Evolutionary conservation across 371 early-diverging fungal genomes (phyloP).

Genomic region (Mucor irregularis): DNA sequence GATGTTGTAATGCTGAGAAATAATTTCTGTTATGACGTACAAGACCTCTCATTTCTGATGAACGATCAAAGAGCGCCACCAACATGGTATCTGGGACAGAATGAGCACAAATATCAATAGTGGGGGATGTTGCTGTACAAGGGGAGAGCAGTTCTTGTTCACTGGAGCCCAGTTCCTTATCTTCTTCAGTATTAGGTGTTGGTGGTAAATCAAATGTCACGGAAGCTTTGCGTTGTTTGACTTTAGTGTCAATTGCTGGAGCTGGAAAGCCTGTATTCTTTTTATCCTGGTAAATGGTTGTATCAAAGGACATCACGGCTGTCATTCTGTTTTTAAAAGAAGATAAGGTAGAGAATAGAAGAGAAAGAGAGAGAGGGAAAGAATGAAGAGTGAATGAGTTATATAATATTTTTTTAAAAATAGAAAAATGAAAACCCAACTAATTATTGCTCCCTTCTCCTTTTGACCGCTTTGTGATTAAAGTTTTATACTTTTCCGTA

Average conservation of each 20-base stretch:
- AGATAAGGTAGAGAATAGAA: neutral
- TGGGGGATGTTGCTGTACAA: constrained; percentile 18
- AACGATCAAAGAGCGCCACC: constrained; percentile 45
- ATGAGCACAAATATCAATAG: constrained; percentile 43
- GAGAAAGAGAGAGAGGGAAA: neutral
- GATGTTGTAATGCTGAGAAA: constrained; percentile 29
- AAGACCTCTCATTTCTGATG: constrained; percentile 46
- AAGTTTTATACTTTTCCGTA: constrained; percentile 11
- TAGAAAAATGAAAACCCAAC: neutral
- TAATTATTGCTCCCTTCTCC: too few species aligned
- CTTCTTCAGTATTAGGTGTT: neutral
- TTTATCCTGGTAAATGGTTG: too few species aligned
- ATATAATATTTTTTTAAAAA: neutral
- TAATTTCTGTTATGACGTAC: constrained; percentile 35
- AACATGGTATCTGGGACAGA: constrained; percentile 43
- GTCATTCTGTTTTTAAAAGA: neutral
- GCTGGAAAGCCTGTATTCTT: neutral
- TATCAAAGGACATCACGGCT: too few species aligned
- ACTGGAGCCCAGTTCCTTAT: neutral
- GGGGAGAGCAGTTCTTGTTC: constrained; percentile 26
- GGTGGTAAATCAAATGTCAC: constrained; percentile 44
- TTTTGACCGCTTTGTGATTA: neutral
- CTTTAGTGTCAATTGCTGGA: neutral
- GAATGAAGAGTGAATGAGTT: neutral
- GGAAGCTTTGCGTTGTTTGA: constrained; percentile 24